Percentiles rank a stretch among this genome's conserved stretches.
Conservation (phyloP, 306 rosid genomes). For the Dalbergia oliveri region DNA sequence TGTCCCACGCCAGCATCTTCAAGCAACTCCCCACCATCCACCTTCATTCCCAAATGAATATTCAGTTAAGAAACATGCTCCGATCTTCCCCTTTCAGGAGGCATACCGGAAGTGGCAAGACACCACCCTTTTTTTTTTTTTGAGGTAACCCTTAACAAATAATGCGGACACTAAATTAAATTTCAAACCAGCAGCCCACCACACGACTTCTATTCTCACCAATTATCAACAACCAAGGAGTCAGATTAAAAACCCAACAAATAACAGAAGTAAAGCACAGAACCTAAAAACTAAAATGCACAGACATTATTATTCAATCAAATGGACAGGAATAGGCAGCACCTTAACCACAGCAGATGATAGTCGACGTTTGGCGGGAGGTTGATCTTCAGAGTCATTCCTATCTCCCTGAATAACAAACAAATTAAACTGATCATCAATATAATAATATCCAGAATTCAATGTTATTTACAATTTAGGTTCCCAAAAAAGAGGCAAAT, state of each 20-base stretch:
- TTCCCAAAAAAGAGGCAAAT: not conserved
- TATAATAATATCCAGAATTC: not conserved
- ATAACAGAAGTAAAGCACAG: not conserved
- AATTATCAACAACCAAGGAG: not conserved
- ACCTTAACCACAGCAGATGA: constrained; percentile 98
- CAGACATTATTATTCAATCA: not conserved
- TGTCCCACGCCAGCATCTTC: constrained; percentile 61
- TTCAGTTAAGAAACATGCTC: not conserved
- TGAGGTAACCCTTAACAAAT: not conserved
- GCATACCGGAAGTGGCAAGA: not conserved
- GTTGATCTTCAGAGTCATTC: constrained; percentile 75
- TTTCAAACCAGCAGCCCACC: constrained; percentile 5
- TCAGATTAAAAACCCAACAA: not conserved
- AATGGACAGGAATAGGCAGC: not conserved
- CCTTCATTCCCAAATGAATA: constrained; percentile 56
- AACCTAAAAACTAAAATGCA: not conserved
- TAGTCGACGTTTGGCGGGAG: constrained; percentile 78
- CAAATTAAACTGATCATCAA: not conserved
- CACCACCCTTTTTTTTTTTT: not conserved
- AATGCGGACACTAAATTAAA: constrained; percentile 15
- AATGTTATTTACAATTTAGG: not conserved
- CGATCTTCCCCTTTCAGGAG: not conserved
- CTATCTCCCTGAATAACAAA: constrained; percentile 63
- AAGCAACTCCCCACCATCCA: constrained; percentile 80
- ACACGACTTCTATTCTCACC: not conserved